Base-by-base conservation (phyloP, 768 basidiomycete species). In the Scleroderma bovista region DNA sequence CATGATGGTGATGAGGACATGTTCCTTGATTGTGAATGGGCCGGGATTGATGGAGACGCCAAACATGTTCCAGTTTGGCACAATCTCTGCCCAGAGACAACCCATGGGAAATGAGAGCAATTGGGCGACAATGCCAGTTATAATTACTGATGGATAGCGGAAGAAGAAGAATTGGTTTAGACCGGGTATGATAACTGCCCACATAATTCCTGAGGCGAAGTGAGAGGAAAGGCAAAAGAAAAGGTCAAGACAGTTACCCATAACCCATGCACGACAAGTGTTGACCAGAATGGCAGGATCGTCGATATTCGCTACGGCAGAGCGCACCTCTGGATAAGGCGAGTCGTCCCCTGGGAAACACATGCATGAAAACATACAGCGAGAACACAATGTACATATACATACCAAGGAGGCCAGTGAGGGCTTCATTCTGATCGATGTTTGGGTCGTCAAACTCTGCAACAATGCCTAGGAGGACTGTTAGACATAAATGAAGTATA, bases 301-400 rank as follows among this genome's bases (percentile, higher is more conserved):
- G 59, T 88, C 86, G 26, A 77, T 80, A 63, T 85, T 86, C n/a
- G 83, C 79, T 6, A 88, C 86, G 6, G 86, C 85, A 6, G 84
- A 80, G 37, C 86, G 79, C 12, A 88, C 87, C 63, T 92, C 89
- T 10, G 86, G 86, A 60, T 92, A 92, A 3, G 89, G 89, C 2
- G 87, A 89, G 62, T 91, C 89, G 56, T 90, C 84, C 60, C 76
- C 77, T 71, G 56, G 7, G 16, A 22, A 23, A 20, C 23, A 12
- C 16, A 33, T 4, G 19, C 12, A 26, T 5, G 51, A 20, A 58
- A 72, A 2, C 56, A 9, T 3, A 31, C 33, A n/a, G n/a, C n/a
- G n/a, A 17, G 37, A 23, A 22, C 8, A 10, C 24, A 31, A 9
- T n/a, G n/a, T n/a, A n/a, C n/a, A n/a, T n/a, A 12, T 5, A 29